Evolutionary conservation across 805 yeast species (phyloP).

Genomic region (Saccharomycopsis olivae): DNA sequence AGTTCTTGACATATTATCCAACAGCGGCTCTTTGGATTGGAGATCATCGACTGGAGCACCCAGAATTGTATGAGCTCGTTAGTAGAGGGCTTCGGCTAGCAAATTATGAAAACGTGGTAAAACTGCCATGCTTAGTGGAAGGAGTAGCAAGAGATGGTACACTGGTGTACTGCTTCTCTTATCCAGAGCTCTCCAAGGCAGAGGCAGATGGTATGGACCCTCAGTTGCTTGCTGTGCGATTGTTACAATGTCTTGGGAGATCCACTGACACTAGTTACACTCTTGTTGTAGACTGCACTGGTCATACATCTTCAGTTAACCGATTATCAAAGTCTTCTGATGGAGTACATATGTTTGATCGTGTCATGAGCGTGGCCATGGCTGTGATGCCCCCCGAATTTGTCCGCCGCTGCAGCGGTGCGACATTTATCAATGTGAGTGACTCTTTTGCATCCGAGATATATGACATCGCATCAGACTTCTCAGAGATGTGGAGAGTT

Average conservation of each 20-base stretch:
- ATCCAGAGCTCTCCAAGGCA: too few species aligned
- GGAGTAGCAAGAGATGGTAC: conserved; percentile 65
- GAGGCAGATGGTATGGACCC: too few species aligned
- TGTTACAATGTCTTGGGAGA: conserved; percentile 9
- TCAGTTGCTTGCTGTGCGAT: conserved; percentile 53
- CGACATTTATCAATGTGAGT: too few species aligned
- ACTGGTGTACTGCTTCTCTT: too few species aligned
- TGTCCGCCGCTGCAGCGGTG: too few species aligned
- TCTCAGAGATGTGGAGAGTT: too few species aligned
- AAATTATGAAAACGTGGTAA: conserved; percentile 28
- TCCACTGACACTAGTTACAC: conserved; percentile 32
- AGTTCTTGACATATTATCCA: conserved; percentile 42
- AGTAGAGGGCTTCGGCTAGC: conserved; percentile 47
- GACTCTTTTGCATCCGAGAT: too few species aligned
- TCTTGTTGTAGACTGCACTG: conserved; percentile 60
- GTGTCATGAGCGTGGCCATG: too few species aligned
- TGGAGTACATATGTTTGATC: too few species aligned
- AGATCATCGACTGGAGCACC: conserved; percentile 36
- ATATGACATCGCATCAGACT: too few species aligned
- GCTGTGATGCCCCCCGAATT: too few species aligned
- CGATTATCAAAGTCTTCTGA: too few species aligned
- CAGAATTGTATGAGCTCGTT: conserved; percentile 63
- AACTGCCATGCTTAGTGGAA: conserved; percentile 44
- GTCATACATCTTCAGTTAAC: conserved; percentile 29
- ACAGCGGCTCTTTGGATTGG: conserved; percentile 46